Conservation (phyloP, 176 grass and related monocot genomes). For the Oryza glumipatula region DNA sequence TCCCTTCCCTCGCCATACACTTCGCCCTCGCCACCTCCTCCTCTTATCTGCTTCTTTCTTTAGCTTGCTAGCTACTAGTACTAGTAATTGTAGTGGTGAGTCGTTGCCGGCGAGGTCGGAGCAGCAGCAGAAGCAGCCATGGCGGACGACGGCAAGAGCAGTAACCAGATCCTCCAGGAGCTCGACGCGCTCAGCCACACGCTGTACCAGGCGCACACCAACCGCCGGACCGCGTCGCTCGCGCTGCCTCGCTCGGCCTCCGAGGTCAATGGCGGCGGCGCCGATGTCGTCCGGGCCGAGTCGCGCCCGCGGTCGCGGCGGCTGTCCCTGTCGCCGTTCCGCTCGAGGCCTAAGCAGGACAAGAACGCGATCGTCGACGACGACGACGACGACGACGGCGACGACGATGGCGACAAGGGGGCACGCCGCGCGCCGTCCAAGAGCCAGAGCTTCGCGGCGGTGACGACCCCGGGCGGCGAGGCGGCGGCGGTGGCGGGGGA, state of each 20-base stretch:
- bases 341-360: constrained; percentile 57
- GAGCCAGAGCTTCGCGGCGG: constrained; percentile 51
- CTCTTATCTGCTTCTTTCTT: constrained; percentile 19
- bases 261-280: neutral
- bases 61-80: neutral
- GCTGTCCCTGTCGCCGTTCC: constrained; percentile 84
- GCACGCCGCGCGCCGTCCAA: constrained; percentile 33
- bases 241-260: constrained; percentile 56
- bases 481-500: constrained; percentile 13
- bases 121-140: constrained; percentile 37
- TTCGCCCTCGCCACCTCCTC: constrained; percentile 31
- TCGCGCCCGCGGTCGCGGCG: constrained; percentile 56
- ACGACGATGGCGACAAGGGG: neutral
- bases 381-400: constrained; percentile 22
- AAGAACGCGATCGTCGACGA: neutral
- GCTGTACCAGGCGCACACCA: constrained; percentile 79
- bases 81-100: neutral
- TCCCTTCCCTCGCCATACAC: constrained; percentile 52
- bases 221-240: constrained; percentile 70
- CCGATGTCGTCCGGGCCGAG: constrained; percentile 20
- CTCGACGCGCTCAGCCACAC: constrained; percentile 87
- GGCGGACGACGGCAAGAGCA: constrained; percentile 52
- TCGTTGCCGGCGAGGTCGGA: constrained; percentile 21
- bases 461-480: neutral
- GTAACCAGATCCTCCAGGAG: constrained; percentile 69